These are phyloP conservation scores for Fusarium stilboides DNA, from an alignment of 2,329 filamentous ascomycete genomes.

Conservation along the genomic window DNA sequence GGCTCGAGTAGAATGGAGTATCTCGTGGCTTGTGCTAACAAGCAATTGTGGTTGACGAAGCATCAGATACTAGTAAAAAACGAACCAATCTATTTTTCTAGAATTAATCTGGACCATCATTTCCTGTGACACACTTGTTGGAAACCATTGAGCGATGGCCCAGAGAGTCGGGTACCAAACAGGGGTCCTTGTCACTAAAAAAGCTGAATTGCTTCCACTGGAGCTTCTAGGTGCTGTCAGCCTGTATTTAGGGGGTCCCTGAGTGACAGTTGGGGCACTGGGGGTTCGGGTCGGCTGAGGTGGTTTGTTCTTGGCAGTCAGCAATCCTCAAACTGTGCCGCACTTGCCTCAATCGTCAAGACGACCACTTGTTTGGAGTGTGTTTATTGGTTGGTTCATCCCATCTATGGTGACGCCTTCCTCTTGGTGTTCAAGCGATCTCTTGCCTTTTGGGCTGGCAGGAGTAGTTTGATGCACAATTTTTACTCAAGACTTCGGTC, in stretches of 20 bases:
- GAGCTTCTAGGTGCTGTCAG: slow-evolving; percentile 38
- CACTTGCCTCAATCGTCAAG: slow-evolving; percentile 16
- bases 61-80: no score
- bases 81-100: no score
- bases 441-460: no score
- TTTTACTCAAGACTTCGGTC: not conserved
- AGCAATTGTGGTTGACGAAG: no score
- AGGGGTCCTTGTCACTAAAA: slow-evolving; percentile 28
- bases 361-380: not conserved
- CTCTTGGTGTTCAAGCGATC: no score
- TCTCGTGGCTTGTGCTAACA: no score
- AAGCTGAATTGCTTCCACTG: slow-evolving; percentile 27
- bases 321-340: slow-evolving; percentile 17
- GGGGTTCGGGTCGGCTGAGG: not conserved
- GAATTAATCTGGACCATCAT: no score
- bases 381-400: slow-evolving; percentile 18
- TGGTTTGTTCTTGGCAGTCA: slow-evolving; percentile 3
- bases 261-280: not conserved
- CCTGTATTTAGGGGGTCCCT: not conserved
- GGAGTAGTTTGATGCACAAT: slow-evolving; percentile 12
- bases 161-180: slow-evolving; percentile 14
- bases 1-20: not conserved
- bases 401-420: not conserved
- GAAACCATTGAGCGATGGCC: slow-evolving; percentile 2
- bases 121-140: not conserved